Conservation (phyloP, 768 basidiomycete genomes). For the Infundibulicybe gibba region DNA sequence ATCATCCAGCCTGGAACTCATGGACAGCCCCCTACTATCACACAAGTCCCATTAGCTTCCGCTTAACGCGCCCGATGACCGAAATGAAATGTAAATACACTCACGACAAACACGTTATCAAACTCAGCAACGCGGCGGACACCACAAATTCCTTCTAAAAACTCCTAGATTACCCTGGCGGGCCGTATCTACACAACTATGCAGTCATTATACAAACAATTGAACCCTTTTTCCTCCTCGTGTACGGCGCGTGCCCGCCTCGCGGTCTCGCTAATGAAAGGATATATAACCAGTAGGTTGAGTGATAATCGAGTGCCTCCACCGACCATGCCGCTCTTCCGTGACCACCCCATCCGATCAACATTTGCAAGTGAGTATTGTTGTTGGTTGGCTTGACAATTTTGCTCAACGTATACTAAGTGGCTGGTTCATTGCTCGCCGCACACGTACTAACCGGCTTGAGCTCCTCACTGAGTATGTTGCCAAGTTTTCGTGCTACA, state of each 20-base stretch:
- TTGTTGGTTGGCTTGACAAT: not conserved
- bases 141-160: no score
- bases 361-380: conserved; percentile 31
- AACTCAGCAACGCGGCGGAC: not conserved
- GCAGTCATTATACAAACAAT: not conserved
- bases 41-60: conserved; percentile 46
- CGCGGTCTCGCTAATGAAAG: not conserved
- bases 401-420: conserved; percentile 21
- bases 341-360: conserved; percentile 42
- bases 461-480: conserved; percentile 42
- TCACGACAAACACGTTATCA: no score
- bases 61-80: not conserved
- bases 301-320: not conserved
- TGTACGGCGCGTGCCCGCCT: not conserved
- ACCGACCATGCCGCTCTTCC: conserved; percentile 43
- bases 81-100: no score
- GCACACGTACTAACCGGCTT: conserved; percentile 52
- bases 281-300: no score
- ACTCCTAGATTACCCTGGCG: no score
- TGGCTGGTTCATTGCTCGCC: conserved; percentile 39
- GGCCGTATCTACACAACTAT: not conserved
- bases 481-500: not conserved
- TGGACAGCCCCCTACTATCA: conserved; percentile 58
- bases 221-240: no score
- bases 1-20: conserved; percentile 65